Base-by-base conservation (phyloP, 2,329 filamentous ascomycete species). In the Mycosphaerelloides madeirae region DNA sequence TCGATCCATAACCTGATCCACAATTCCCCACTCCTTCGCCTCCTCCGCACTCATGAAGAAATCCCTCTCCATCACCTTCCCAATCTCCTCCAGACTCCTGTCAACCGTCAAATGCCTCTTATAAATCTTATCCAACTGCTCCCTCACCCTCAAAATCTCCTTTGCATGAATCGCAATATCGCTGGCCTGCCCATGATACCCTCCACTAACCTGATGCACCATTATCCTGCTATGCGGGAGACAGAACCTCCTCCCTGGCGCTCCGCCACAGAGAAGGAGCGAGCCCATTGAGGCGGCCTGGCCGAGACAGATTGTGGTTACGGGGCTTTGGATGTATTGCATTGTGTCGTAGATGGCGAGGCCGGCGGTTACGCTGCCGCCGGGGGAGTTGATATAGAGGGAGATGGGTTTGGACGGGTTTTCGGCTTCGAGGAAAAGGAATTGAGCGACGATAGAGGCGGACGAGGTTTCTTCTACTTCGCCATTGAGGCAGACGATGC, bases 161-260 rank as follows among this genome's bases (percentile, higher is more conserved):
- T 90, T 96, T 4, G 93, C 93, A 63, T 98, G 95, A 52, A 98
- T 97, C 37, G 95, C 79, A 53, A 98, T 97, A 62, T 98, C 93
- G 25, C 70, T 77, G 22, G 81, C 81, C 53, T 84, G 80, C 11
- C 81, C 81, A 33, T 72, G 73, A 58, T 83, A 84, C 3, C 81
- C 81, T 36, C 91, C 91, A 2, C 85, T 82, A 1, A 94, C 93
- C 65, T 98, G 93, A 69, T 98, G 93, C 43, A 98, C 83, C 93
- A 98, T 98, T 62, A 98, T 85, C 41, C 87, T 85, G 57, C 84
- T 87, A 66, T 98, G 90, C n/a, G 90, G 90, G 28, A 98, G 77
- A 43, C 87, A 89, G 66, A 83, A 96, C 29, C 93, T 77, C 67
- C 93, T 88, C 13, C 89, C 89, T 1, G 85, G 76, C 46, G 87